Evolutionary conservation across 805 yeast species (phyloP), one percentile per base, ranked within the genome.

Genomic region (Hanseniaspora hatyaiensis): DNA sequence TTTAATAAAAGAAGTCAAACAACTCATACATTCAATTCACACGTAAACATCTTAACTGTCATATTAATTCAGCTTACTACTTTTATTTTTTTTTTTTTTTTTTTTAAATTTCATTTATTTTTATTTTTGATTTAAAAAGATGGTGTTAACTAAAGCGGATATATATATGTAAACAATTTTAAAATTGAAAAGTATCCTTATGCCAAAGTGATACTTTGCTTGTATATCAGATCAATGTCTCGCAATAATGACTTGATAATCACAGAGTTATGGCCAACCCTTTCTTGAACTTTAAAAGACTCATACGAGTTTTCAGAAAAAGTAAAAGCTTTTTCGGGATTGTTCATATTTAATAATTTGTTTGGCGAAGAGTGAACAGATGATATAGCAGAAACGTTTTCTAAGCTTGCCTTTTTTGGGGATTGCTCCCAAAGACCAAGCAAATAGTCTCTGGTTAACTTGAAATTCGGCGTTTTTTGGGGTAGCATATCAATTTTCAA

Each of bases 211-310:
- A 48, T 48, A 18, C 47, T 34, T 31, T 48, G 47, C 13, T 37
- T 48, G 28, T 48, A 48, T 13, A 48, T 48, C 29, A 31, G 22
- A 39, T 53, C 45, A 11, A 63, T 58, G 44, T 63, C 66, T 18
- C 56, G 52, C 30, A 65, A 60, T 16, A 63, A 47, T 32, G 63
- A 65, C 18, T 54, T 57, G n/a, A 62, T 59, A 23, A 63, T 49
- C 12, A 63, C 57, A 1, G 67, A 63, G 46, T 61, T 64, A 18
- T 55, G 53, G 2, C 66, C 66, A 12, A 62, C 65, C 20, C 51
- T 59, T 57, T 36, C 49, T 47, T 33, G 41, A 43, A 39, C 43
- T 26, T 24, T 40, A 8, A 18, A 9, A n/a, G 13, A 23, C 6
- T 24, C 36, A 22, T 28, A 13, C 9, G 15, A 22, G 4, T n/a